Conservation (phyloP, 257 asterid species). For the Plantago major region DNA sequence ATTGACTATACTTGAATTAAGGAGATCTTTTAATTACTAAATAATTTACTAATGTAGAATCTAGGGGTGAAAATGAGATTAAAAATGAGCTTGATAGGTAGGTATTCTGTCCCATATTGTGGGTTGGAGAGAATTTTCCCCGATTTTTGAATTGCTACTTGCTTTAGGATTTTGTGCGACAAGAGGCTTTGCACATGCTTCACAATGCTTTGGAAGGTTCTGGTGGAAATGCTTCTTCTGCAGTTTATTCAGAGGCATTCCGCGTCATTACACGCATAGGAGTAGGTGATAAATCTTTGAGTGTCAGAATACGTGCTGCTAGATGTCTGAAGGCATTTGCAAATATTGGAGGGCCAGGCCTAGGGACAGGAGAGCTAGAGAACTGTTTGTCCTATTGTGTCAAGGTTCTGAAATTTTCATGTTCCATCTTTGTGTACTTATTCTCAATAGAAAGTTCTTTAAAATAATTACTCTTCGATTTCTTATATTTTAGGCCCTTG, state of each 20-base stretch:
- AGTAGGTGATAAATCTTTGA: slow-evolving; percentile 72
- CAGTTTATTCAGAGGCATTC: slow-evolving; percentile 81
- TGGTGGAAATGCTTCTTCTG: slow-evolving; percentile 72
- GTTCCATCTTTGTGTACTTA: slow-evolving; percentile 9
- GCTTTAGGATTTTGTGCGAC: slow-evolving; percentile 88
- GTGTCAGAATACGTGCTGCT: slow-evolving; percentile 94
- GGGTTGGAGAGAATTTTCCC: slow-evolving; percentile 13
- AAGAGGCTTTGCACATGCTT: slow-evolving; percentile 96
- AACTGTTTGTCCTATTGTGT: slow-evolving; percentile 71
- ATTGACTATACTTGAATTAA: not conserved
- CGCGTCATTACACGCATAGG: slow-evolving; percentile 77
- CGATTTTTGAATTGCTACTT: slow-evolving; percentile 13
- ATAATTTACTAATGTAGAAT: too few species aligned
- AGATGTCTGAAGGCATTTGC: slow-evolving; percentile 94
- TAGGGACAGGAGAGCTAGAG: slow-evolving; percentile 89
- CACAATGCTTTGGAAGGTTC: slow-evolving; percentile 96
- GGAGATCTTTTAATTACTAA: not conserved
- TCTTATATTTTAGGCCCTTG: slow-evolving; percentile 61
- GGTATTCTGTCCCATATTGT: not conserved
- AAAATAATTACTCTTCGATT: slow-evolving; percentile 11
- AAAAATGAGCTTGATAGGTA: too few species aligned
- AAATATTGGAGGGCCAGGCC: slow-evolving; percentile 88
- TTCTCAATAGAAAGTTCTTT: slow-evolving; percentile 10
- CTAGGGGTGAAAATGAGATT: too few species aligned
- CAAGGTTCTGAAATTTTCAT: slow-evolving; percentile 49